Percentiles rank a stretch among this genome's conserved stretches.
Evolutionary conservation across 106 monocot species (phyloP).

Genomic region (Xerophyta viscosa): DNA sequence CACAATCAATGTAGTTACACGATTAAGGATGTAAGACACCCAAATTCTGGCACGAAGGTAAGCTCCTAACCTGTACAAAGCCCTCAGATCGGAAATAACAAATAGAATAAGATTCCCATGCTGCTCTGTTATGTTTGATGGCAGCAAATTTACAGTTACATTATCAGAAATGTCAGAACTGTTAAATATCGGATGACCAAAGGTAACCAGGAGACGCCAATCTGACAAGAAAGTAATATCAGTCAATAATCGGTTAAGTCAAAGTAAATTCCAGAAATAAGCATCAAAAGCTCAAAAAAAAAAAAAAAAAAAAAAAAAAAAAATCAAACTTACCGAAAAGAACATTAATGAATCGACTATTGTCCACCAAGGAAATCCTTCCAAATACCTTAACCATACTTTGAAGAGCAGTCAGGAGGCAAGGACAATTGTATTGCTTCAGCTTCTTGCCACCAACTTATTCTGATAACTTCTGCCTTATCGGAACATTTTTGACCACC

Average conservation of each 20-base stretch:
- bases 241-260: background rate
- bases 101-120: too few relatives aligned
- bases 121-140: too few relatives aligned
- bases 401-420: background rate
- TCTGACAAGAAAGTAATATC: background rate
- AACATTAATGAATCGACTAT: too few relatives aligned
- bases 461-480: background rate
- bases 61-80: too few relatives aligned
- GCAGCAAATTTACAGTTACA: constrained; percentile 4
- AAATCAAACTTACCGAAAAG: too few relatives aligned
- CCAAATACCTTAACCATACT: constrained; percentile 1
- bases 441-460: constrained; percentile 4
- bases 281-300: background rate
- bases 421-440: background rate
- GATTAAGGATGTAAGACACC: too few relatives aligned
- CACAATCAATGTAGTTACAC: too few relatives aligned
- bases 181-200: background rate
- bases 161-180: constrained; percentile 4
- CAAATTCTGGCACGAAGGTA: too few relatives aligned
- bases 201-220: too few relatives aligned
- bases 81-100: too few relatives aligned
- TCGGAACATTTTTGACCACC: background rate
- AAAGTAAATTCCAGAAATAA: background rate
- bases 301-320: too few relatives aligned
- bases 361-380: background rate